phyloP scores from a whole-genome alignment of 73 alveolate genomes.

The Paraurostyla sp. region DNA sequence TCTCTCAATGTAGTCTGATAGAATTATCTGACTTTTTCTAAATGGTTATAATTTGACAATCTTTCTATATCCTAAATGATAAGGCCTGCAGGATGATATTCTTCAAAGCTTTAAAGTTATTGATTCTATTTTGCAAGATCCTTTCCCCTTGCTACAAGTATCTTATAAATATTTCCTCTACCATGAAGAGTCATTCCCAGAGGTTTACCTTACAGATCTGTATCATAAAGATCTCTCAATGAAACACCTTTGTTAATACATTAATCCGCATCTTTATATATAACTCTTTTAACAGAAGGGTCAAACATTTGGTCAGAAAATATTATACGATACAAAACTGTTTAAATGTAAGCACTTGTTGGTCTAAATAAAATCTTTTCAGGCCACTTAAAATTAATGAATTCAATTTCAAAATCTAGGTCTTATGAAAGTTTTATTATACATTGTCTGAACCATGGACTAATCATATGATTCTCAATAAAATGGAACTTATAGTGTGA shows the following conservation, averaged over 20 bases:
- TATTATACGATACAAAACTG: neutral
- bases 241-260: neutral
- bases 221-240: neutral
- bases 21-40: neutral
- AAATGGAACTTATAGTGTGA: neutral
- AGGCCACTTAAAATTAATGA: neutral
- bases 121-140: neutral
- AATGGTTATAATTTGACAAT: neutral
- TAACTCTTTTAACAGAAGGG: neutral
- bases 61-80: neutral
- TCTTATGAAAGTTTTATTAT: neutral
- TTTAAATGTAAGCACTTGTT: neutral
- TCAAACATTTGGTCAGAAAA: neutral
- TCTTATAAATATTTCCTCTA: neutral
- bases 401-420: neutral
- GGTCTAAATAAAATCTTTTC: neutral
- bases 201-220: neutral
- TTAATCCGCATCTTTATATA: slow-evolving; percentile 1
- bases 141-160: neutral
- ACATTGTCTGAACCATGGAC: neutral
- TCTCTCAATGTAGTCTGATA: neutral
- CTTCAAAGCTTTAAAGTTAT: neutral
- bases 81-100: neutral
- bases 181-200: neutral
- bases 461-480: neutral